These are phyloP conservation scores for Aspergillus campestris DNA, from an alignment of 495 filamentous ascomycete species.

Conservation along the genomic window DNA sequence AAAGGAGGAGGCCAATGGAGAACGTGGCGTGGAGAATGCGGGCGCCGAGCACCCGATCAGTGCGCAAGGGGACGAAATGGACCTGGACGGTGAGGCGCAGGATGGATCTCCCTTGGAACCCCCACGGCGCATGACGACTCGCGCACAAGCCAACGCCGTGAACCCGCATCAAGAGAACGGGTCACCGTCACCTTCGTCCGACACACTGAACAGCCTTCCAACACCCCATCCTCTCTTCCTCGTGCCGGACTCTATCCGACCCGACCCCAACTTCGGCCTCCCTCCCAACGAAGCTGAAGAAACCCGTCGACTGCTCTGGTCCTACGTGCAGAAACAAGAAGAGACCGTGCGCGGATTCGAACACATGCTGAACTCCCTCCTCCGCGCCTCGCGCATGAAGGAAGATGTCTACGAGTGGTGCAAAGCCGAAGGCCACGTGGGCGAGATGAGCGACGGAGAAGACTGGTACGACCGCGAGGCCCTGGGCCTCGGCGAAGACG, in stretches of 20 bases:
- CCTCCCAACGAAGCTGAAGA: conserved; percentile 80
- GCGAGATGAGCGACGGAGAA: conserved; percentile 82
- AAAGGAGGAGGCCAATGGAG: conserved; percentile 8
- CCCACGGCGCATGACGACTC: conserved; percentile 62
- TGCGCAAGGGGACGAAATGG: conserved; percentile 14
- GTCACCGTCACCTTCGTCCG: conserved; percentile 37
- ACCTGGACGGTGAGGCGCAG: conserved; percentile 31
- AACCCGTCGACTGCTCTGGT: conserved; percentile 69
- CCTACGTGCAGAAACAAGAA: conserved; percentile 92
- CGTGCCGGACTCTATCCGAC: conserved; percentile 57
- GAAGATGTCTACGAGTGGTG: conserved; percentile 74
- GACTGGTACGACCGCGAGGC: conserved; percentile 93
- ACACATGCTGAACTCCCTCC: conserved; percentile 64
- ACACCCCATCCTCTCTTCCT: conserved; percentile 79
- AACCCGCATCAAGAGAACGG: conserved; percentile 24
- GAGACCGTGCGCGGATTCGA: conserved; percentile 79
- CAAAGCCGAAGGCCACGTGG: conserved; percentile 84
- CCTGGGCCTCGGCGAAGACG: conserved; percentile 65
- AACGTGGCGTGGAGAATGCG: conserved; percentile 7
- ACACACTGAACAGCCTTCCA: conserved; percentile 39
- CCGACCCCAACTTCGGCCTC: conserved; percentile 72
- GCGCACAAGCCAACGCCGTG: conserved; percentile 51
- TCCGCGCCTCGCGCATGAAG: conserved; percentile 69
- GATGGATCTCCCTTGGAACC: conserved; percentile 32
- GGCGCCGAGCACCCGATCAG: conserved; percentile 2